Percentiles rank a stretch among this genome's conserved stretches.
Conservation (phyloP, 2,329 filamentous ascomycete genomes). For the Colletotrichum phormii region DNA sequence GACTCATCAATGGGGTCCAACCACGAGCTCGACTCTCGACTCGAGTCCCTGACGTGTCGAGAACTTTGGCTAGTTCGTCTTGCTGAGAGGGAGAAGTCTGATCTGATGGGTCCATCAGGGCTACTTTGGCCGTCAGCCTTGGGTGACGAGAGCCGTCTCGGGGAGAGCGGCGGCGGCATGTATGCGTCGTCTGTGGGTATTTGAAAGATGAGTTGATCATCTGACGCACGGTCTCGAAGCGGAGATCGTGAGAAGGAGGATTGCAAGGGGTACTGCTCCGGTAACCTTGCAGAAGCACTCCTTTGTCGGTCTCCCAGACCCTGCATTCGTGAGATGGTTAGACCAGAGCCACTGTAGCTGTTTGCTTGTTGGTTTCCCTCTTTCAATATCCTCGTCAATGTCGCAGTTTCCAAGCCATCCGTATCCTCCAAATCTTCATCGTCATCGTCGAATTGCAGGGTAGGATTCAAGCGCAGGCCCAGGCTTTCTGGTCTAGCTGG, state of each 20-base stretch:
- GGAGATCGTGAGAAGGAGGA: slow-evolving; percentile 67
- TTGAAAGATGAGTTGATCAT: slow-evolving; percentile 54
- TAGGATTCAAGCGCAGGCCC: slow-evolving; percentile 52
- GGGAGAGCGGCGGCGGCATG: slow-evolving; percentile 79
- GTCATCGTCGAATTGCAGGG: slow-evolving; percentile 46
- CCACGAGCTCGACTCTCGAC: slow-evolving; percentile 89
- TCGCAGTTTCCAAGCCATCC: slow-evolving; percentile 63
- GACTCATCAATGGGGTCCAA: slow-evolving; percentile 95
- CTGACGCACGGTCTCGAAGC: slow-evolving; percentile 47
- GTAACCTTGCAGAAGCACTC: slow-evolving; percentile 36
- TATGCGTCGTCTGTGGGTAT: slow-evolving; percentile 67
- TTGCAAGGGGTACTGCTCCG: slow-evolving; percentile 53
- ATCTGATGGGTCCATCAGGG: slow-evolving; percentile 44
- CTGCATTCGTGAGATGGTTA: slow-evolving; percentile 37
- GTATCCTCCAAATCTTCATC: slow-evolving; percentile 56
- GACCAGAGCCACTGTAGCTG: slow-evolving; percentile 1
- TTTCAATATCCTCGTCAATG: slow-evolving; percentile 57
- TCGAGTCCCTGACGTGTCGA: slow-evolving; percentile 68
- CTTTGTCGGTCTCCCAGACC: slow-evolving; percentile 10
- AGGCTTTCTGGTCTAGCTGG: slow-evolving; percentile 77
- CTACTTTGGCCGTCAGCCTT: slow-evolving; percentile 39
- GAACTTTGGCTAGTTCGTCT: slow-evolving; percentile 41
- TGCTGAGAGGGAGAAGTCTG: slow-evolving; percentile 48
- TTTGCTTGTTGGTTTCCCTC: slow-evolving; percentile 12
- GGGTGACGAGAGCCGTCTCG: slow-evolving; percentile 63